These are phyloP conservation scores for Vitis cinerea DNA, from an alignment of 164 flowering plant genomes.

Conservation along the genomic window DNA sequence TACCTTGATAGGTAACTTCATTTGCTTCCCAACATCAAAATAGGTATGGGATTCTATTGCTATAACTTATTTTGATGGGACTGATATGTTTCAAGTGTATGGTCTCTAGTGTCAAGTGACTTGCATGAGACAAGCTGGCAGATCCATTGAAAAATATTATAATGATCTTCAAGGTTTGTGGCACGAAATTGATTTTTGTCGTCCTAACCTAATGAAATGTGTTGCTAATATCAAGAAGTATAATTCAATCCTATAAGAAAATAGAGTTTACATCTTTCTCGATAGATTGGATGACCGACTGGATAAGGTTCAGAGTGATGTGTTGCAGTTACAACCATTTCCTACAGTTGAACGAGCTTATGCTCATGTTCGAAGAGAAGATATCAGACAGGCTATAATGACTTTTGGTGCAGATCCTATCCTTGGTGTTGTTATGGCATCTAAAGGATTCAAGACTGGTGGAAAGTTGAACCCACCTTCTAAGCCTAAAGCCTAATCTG, in stretches of 20 bases:
- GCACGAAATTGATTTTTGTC: neutral
- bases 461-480: too few species aligned
- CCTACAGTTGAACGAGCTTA: neutral
- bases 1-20: too few species aligned
- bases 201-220: conserved; percentile 7
- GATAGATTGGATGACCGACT: neutral
- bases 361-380: neutral
- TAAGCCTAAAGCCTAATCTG: too few species aligned
- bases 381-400: too few species aligned
- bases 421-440: neutral
- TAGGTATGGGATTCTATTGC: too few species aligned
- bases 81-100: conserved; percentile 1
- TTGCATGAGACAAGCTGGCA: neutral
- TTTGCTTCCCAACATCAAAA: too few species aligned
- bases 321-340: neutral
- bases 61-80: neutral
- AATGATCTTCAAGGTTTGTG: conserved; percentile 5
- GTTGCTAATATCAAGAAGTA: neutral
- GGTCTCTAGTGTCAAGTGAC: neutral
- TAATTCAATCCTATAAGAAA: neutral
- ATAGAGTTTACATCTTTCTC: too few species aligned
- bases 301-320: neutral
- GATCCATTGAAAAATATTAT: conserved; percentile 2
- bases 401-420: too few species aligned
- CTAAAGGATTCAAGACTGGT: too few species aligned